Percentiles rank a stretch among this genome's conserved stretches.
Conservation (phyloP, 2,329 filamentous ascomycete species). For the Trichophyton benhamiae region DNA sequence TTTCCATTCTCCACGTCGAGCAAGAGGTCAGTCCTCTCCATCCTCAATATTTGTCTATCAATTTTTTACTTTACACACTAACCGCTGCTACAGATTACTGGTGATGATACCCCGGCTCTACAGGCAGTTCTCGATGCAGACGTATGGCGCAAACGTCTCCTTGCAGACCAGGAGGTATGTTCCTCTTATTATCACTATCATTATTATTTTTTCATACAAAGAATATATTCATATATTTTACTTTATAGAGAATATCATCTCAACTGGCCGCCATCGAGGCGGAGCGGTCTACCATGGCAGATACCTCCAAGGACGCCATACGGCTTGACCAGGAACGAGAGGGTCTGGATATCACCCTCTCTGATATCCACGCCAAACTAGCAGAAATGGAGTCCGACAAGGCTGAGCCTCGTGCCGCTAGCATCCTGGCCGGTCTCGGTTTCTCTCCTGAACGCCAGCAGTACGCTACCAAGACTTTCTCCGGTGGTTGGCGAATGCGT, state of each 20-base stretch:
- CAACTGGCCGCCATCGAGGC: slow-evolving; percentile 66
- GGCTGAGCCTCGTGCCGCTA: slow-evolving; percentile 86
- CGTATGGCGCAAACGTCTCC: slow-evolving; percentile 92
- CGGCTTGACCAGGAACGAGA: slow-evolving; percentile 78
- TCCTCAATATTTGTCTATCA: background rate
- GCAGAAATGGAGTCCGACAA: slow-evolving; percentile 99
- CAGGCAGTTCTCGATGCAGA: slow-evolving; percentile 95
- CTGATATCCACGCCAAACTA: slow-evolving; percentile 81
- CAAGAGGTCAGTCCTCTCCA: slow-evolving; percentile 58
- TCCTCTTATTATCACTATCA: slow-evolving; percentile 19
- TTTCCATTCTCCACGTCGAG: slow-evolving; percentile 97
- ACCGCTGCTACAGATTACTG: slow-evolving; percentile 53
- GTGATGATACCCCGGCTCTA: slow-evolving; percentile 86
- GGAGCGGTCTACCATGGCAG: slow-evolving; percentile 67
- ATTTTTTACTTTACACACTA: background rate
- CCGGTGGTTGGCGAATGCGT: slow-evolving; percentile 99
- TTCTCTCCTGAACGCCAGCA: slow-evolving; percentile 91
- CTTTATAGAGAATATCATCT: slow-evolving; percentile 55
- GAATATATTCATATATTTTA: slow-evolving; percentile 7
- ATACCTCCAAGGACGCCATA: slow-evolving; percentile 80
- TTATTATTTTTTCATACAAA: too few relatives aligned
- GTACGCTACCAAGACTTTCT: slow-evolving; percentile 91
- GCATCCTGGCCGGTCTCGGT: slow-evolving; percentile 89
- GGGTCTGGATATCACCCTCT: slow-evolving; percentile 77
- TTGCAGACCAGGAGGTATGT: slow-evolving; percentile 68